A percentile compares a stretch with the other conserved stretches of the same genome.
Conservation (phyloP, 352 stramenopile species). For the Globisporangium acanthophoron region DNA sequence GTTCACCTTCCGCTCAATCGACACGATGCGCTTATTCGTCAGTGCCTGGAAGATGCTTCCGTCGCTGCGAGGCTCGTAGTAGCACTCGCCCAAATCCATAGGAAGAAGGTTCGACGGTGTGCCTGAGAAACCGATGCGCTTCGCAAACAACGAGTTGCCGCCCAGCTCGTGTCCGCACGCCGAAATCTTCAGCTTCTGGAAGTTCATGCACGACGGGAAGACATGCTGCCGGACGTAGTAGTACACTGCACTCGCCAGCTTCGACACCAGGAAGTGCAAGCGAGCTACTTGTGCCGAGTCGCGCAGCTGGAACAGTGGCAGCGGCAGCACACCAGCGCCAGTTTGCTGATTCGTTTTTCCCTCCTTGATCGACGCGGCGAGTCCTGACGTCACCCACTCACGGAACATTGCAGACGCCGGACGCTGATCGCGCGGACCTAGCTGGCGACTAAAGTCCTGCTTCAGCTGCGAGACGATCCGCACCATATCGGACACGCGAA, state of each 20-base stretch:
- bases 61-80: slow-evolving; percentile 98
- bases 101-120: slow-evolving; percentile 98
- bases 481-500: slow-evolving; percentile 78
- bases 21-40: slow-evolving; percentile 90
- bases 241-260: slow-evolving; percentile 92
- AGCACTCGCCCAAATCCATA: slow-evolving; percentile 97
- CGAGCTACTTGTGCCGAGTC: slow-evolving; percentile 95
- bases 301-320: slow-evolving; percentile 96
- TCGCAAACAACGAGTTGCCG: slow-evolving; percentile 96
- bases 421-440: slow-evolving; percentile 76
- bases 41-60: slow-evolving; percentile 98
- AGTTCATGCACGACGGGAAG: slow-evolving; percentile 99
- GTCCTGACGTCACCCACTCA: slow-evolving; percentile 58
- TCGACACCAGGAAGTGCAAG: slow-evolving; percentile 93
- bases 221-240: slow-evolving; percentile 98
- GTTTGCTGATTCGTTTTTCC: slow-evolving; percentile 11
- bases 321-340: slow-evolving; percentile 73
- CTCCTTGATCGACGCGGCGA: slow-evolving; percentile 22
- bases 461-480: slow-evolving; percentile 87
- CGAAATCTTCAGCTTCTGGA: slow-evolving; percentile 98
- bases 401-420: slow-evolving; percentile 74
- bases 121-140: slow-evolving; percentile 97
- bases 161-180: slow-evolving; percentile 99
- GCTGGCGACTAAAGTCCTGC: slow-evolving; percentile 82
- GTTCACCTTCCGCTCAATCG: slow-evolving; percentile 77